Evolutionary conservation across 116 monocot genomes (phyloP).

Genomic region (Posidonia oceanica): DNA sequence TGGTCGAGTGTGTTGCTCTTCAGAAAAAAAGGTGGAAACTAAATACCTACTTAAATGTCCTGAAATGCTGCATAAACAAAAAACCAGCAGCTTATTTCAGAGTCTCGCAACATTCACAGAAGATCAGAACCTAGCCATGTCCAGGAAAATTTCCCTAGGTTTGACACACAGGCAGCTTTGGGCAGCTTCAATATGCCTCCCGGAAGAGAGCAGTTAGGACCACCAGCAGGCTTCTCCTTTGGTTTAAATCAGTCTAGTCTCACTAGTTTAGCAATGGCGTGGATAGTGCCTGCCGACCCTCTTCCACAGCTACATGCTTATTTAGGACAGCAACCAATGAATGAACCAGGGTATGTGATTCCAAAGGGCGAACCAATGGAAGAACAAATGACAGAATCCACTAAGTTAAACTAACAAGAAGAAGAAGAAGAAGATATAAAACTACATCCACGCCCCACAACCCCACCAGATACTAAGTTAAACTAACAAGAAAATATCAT

Average conservation of each 20-base stretch:
- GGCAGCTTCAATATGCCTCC: slow-evolving; percentile 12
- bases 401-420: too few relatives aligned
- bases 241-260: slow-evolving; percentile 32
- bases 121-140: slow-evolving; percentile 17
- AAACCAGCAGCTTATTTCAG: too few relatives aligned
- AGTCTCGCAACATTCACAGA: slow-evolving; percentile 8
- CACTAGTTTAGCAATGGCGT: slow-evolving; percentile 18
- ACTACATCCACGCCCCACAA: too few relatives aligned
- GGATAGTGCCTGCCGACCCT: slow-evolving; percentile 10
- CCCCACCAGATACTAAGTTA: too few relatives aligned
- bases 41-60: too few relatives aligned
- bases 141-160: slow-evolving; percentile 16
- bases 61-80: too few relatives aligned
- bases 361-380: slow-evolving; percentile 43
- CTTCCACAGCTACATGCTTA: slow-evolving; percentile 20
- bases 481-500: too few relatives aligned
- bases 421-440: too few relatives aligned
- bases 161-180: slow-evolving; percentile 10
- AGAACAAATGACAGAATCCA: slow-evolving; percentile 12
- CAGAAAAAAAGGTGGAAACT: too few relatives aligned
- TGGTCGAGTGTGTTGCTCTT: too few relatives aligned
- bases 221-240: slow-evolving; percentile 26
- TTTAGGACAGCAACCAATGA: slow-evolving; percentile 9
- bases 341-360: slow-evolving; percentile 23
- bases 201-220: slow-evolving; percentile 15